Conservation (phyloP, 225 moss, liverwort and hornwort genomes). For the Straminergon stramineum region DNA sequence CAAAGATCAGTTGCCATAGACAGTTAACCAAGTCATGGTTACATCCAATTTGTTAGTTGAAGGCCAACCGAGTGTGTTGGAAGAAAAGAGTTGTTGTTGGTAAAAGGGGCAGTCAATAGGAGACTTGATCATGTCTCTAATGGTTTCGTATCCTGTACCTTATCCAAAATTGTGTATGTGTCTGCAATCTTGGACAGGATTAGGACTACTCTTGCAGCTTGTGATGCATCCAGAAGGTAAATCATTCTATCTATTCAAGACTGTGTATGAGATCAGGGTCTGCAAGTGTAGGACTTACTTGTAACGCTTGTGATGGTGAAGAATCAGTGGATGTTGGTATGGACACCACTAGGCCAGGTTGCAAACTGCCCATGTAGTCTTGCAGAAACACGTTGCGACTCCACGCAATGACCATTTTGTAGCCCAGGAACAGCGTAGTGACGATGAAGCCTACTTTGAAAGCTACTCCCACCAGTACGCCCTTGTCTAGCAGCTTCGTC, state of each 20-base stretch:
- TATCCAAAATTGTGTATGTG: neutral
- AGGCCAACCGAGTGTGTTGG: neutral
- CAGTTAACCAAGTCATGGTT: neutral
- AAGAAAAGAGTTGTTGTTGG: neutral
- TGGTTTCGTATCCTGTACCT: neutral
- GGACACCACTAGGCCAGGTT: constrained; percentile 1
- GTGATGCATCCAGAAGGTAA: neutral
- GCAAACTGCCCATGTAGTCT: constrained; percentile 32
- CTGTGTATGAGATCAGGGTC: neutral
- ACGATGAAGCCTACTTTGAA: constrained; percentile 10
- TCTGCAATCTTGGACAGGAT: neutral
- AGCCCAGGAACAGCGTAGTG: constrained; percentile 23
- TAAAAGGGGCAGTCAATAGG: neutral
- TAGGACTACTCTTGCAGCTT: neutral
- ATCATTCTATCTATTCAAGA: neutral
- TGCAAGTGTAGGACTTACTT: neutral
- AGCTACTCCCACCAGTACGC: neutral
- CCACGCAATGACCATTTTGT: constrained; percentile 15
- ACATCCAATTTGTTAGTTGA: neutral
- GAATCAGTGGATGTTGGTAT: neutral
- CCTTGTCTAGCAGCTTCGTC: constrained; percentile 2
- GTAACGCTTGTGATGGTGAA: neutral
- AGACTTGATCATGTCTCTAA: neutral
- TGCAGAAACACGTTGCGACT: constrained; percentile 21
- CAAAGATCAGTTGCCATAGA: neutral